Base-by-base conservation (phyloP, 345 rosid genomes). In the Eucalyptus regnans region DNA sequence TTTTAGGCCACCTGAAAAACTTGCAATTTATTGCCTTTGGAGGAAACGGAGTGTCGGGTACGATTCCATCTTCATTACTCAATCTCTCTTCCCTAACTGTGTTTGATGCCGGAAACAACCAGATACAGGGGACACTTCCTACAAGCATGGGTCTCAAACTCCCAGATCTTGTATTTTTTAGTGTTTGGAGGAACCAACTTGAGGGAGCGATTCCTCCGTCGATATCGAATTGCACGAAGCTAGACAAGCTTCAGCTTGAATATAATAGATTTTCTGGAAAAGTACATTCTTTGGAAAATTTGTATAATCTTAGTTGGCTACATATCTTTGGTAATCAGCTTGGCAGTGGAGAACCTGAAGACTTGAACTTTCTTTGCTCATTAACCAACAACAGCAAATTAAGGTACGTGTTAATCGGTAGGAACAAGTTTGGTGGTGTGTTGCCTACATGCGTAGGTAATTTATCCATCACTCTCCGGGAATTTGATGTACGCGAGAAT, bases 371-470 rank as follows among this genome's bases (percentile, higher is more conserved):
- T 41, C 41, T 66, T 31, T 66, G 41, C 22, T 66, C 76, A 3
- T 31, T 66, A 66, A 66, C 76, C 0, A 66, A 66, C 5, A 15
- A 0, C 11, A 66, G 6, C 76, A n/a, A 14, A 66, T 66, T 66
- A 15, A 0, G 0, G 76, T 0, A 7, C 3, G 2, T n/a, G 11
- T 0, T 0, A 12, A 15, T n/a, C 0, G 0, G 0, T 11, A 0
- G 0, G 11, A 66, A 66, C 20, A 7, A 66, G 76, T 66, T 66
- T 66, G 76, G 76, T 0, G 41, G 76, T 0, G 11, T 8, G 16
- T 15, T 66, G 4, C 76, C 41, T n/a, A 66, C 0, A 66, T 66
- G 76, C 3, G 0, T 66, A 66, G 76, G 76, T n/a, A 66, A 64
- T 64, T n/a, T 64, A 12, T 64, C 76, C 20, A n/a, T 0, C 18